These are phyloP conservation scores for Starmerella apicola DNA, from an alignment of 805 yeast species.

Conservation along the genomic window DNA sequence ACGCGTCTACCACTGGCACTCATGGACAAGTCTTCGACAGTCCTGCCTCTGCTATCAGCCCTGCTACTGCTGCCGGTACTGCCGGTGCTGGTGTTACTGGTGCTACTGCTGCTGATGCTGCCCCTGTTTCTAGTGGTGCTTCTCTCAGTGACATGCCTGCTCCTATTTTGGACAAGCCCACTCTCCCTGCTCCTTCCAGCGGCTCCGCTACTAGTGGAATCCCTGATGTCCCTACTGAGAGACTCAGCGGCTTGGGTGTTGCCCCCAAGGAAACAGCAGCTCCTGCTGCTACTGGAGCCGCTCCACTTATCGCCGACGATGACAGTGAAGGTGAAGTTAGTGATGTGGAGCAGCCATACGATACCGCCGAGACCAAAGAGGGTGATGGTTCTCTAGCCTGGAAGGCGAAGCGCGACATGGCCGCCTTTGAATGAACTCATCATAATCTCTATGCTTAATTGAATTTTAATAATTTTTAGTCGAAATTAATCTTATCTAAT, in stretches of 20 bases:
- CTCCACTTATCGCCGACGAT: background rate
- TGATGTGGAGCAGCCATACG: conserved; percentile 11
- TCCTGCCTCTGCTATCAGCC: too few relatives aligned
- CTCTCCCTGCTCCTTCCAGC: background rate
- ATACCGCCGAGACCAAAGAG: background rate
- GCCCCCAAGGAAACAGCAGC: background rate
- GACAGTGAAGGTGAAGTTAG: conserved; percentile 16
- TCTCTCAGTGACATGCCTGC: background rate
- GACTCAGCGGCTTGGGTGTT: background rate
- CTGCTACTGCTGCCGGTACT: background rate
- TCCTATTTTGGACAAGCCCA: background rate
- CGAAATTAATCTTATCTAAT: too few relatives aligned
- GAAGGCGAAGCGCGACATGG: conserved; percentile 19
- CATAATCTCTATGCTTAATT: too few relatives aligned
- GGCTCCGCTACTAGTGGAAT: background rate
- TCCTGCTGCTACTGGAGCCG: background rate
- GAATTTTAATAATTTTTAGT: too few relatives aligned
- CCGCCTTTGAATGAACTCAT: too few relatives aligned
- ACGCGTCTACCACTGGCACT: too few relatives aligned
- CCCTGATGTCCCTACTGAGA: background rate
- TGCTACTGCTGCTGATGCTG: background rate
- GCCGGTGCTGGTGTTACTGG: background rate
- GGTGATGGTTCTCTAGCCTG: conserved; percentile 16
- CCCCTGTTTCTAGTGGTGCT: background rate
- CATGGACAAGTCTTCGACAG: too few relatives aligned